These are phyloP conservation scores for Chrysanthemum lavandulifolium DNA, from an alignment of 129 eudicot species.

Conservation along the genomic window DNA sequence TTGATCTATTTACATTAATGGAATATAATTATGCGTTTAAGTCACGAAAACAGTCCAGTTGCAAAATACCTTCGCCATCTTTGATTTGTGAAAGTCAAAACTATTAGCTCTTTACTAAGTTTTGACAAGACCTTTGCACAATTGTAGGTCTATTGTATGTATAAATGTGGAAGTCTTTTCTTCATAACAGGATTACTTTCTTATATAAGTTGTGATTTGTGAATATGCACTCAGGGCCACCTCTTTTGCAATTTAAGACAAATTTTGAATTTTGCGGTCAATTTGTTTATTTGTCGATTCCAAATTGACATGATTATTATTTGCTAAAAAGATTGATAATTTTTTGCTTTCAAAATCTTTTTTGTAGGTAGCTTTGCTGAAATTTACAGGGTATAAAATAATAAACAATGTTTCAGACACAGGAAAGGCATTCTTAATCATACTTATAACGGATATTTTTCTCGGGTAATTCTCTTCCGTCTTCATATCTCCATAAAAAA, in stretches of 20 bases:
- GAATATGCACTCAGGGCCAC: background rate
- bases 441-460: constrained; percentile 81
- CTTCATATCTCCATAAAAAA: background rate
- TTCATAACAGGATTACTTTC: background rate
- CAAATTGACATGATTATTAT: background rate
- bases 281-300: background rate
- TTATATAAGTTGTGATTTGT: background rate
- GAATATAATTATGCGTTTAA: background rate
- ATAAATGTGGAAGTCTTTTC: background rate
- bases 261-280: background rate
- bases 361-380: constrained; percentile 92
- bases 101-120: background rate
- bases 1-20: constrained; percentile 5
- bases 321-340: background rate
- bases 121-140: background rate
- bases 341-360: constrained; percentile 9
- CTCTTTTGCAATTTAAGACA: background rate
- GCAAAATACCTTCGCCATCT: background rate
- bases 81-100: constrained; percentile 9
- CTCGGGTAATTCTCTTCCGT: constrained; percentile 66
- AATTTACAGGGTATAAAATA: constrained; percentile 95
- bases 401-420: constrained; percentile 82
- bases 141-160: background rate
- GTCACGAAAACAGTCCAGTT: background rate
- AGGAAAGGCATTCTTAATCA: constrained; percentile 90